phyloP scores from a whole-genome alignment of 331 rosid genomes.

The Dryas integrifolia region DNA sequence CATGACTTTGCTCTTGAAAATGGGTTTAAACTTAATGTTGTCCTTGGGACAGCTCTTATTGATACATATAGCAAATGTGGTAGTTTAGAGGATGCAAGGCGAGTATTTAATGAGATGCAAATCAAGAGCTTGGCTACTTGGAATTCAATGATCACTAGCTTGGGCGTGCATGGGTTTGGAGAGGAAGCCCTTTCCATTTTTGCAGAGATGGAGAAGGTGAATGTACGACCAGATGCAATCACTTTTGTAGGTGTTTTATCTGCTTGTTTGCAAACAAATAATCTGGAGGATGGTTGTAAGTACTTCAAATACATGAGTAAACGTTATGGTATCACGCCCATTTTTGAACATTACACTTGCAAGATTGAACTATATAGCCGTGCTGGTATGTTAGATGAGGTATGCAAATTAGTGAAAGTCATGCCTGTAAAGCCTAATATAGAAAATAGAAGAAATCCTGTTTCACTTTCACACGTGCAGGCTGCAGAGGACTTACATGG shows the following conservation, averaged over 20 bases:
- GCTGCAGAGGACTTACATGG: constrained; percentile 6
- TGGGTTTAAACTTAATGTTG: constrained; percentile 47
- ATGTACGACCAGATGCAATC: constrained; percentile 52
- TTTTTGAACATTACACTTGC: constrained; percentile 53
- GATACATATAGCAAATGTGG: constrained; percentile 79
- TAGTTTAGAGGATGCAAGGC: constrained; percentile 47
- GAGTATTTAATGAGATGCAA: constrained; percentile 46
- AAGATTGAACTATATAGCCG: constrained; percentile 49
- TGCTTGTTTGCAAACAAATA: constrained; percentile 48
- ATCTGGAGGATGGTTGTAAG: constrained; percentile 36
- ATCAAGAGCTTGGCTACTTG: constrained; percentile 61
- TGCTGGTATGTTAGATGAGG: constrained; percentile 42
- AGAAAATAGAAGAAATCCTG: constrained; percentile 14
- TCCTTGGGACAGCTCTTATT: constrained; percentile 59
- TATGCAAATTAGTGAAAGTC: constrained; percentile 16
- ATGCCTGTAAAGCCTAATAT: constrained; percentile 25
- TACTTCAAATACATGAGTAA: constrained; percentile 54
- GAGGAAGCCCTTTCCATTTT: constrained; percentile 46
- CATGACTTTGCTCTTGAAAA: constrained; percentile 51
- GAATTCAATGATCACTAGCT: constrained; percentile 70
- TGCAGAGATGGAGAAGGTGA: constrained; percentile 41
- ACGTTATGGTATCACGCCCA: constrained; percentile 48
- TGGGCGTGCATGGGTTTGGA: constrained; percentile 65
- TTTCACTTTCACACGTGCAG: constrained; percentile 2
- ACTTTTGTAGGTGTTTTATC: constrained; percentile 62